A percentile compares a stretch with the other conserved stretches of the same genome.
Evolutionary conservation across 2,329 filamentous ascomycete species (phyloP).

Genomic region (Decorospora gaudefroyi): DNA sequence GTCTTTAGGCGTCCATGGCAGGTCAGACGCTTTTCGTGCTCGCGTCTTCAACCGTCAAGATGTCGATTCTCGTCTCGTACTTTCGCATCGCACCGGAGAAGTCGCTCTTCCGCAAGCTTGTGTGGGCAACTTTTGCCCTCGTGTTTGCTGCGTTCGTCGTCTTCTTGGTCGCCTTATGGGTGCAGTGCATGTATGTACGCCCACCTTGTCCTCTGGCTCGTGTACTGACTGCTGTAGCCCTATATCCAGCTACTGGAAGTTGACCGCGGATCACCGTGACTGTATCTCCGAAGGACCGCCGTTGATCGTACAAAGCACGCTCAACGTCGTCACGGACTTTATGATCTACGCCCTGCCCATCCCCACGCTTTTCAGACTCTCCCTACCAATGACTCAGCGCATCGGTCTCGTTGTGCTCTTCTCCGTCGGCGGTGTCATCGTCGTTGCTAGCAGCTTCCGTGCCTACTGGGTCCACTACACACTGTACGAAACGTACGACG

Average conservation of each 20-base stretch:
- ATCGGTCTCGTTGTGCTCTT: constrained; percentile 52
- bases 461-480: constrained; percentile 55
- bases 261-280: constrained; percentile 43
- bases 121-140: constrained; percentile 44
- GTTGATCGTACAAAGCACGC: constrained; percentile 50
- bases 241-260: constrained; percentile 53
- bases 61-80: constrained; percentile 48
- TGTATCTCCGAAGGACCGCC: constrained; percentile 54
- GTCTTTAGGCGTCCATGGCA: constrained; percentile 44
- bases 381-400: constrained; percentile 52
- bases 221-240: constrained; percentile 46
- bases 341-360: constrained; percentile 54
- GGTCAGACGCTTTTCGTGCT: constrained; percentile 47
- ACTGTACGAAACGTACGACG: constrained; percentile 52
- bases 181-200: constrained; percentile 45
- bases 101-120: constrained; percentile 46
- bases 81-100: constrained; percentile 48
- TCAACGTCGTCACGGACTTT: constrained; percentile 54
- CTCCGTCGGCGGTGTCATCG: constrained; percentile 52
- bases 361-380: constrained; percentile 53
- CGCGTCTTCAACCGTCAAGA: constrained; percentile 46
- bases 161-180: constrained; percentile 47
- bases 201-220: not conserved
- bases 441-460: constrained; percentile 53
- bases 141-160: constrained; percentile 44